Evolutionary conservation across 2,329 filamentous ascomycete genomes (phyloP).

Genomic region (Nothopassalora personata): DNA sequence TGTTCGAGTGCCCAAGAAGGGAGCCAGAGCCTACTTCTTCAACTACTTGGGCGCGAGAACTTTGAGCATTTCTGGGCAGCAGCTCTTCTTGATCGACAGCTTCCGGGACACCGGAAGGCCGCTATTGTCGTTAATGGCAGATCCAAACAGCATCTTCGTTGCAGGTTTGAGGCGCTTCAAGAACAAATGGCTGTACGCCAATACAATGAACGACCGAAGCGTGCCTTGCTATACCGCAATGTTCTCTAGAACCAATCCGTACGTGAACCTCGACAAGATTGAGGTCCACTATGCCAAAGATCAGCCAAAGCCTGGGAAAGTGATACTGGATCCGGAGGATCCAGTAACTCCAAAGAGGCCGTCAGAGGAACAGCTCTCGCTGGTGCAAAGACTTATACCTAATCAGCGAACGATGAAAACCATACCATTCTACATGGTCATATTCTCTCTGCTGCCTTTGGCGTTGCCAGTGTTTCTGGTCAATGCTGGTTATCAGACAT

Average conservation of each 20-base stretch:
- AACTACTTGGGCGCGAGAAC: conserved; percentile 80
- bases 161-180: conserved; percentile 70
- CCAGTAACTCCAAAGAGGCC: conserved; percentile 49
- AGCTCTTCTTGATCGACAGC: conserved; percentile 79
- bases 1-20: conserved; percentile 41
- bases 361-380: conserved; percentile 13
- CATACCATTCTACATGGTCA: conserved; percentile 58
- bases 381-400: conserved; percentile 18
- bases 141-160: conserved; percentile 80
- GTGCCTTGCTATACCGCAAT: conserved; percentile 78
- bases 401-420: conserved; percentile 42
- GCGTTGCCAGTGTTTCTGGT: conserved; percentile 65
- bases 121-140: conserved; percentile 73
- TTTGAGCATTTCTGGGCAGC: conserved; percentile 74
- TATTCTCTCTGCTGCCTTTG: conserved; percentile 68
- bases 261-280: conserved; percentile 59
- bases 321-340: conserved; percentile 64
- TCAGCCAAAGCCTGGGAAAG: conserved; percentile 65
- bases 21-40: conserved; percentile 45
- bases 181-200: conserved; percentile 73
- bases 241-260: conserved; percentile 75
- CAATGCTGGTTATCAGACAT: conserved; percentile 71
- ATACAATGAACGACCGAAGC: conserved; percentile 78
- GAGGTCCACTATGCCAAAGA: conserved; percentile 64
- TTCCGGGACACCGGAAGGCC: conserved; percentile 81